Evolutionary conservation across 192 early-diverging fungal genomes (phyloP), one percentile per base, ranked within the genome.

Genomic region (Linnemannia elongata): DNA sequence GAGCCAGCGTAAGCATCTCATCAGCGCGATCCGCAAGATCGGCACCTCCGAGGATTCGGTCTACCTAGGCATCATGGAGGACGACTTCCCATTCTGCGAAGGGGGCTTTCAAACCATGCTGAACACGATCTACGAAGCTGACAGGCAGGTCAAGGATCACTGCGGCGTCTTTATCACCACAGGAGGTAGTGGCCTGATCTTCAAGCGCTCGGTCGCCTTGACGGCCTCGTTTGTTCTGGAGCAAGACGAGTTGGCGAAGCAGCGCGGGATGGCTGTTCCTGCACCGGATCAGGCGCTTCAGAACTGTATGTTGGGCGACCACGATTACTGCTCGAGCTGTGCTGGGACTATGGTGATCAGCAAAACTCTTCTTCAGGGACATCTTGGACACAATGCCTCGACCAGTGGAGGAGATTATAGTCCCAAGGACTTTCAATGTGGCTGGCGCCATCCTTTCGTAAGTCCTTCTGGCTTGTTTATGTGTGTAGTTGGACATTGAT

Each of bases 361-460:
- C 49, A 88, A 82, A 52, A 88, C 85, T 6, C 73, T 92, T 68
- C 85, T 92, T 15, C 91, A 90, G 76, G 75, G 87, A 68, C 92
- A 92, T 87, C 88, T 92, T 71, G 92, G 92, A 22, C 89, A 88
- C 57, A 91, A 92, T 68, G 85, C 92, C 13, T 91, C 90, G 8
- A 91, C 88, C 3, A 92, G 92, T 69, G 72, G 81, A 17, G 89
- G 90, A 57, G 74, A 75, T 9, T 92, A 92, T 69, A 81, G 84
- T 42, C 88, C 88, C 70, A 81, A 89, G 68, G 87, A 91, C 57
- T 92, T 89, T 66, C 92, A 92, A 68, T 92, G 92, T 81, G 90
- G 90, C 12, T 92, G 92, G 92, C 80, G 92, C 52, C 89, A 92
- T 27, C 89, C 89, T 33, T 92, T 92, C 81, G 90, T 91, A 89